A percentile compares a stretch with the other conserved stretches of the same genome.
phyloP scores from a whole-genome alignment of 2,329 filamentous ascomycete genomes.

The Cercospora janseana region DNA sequence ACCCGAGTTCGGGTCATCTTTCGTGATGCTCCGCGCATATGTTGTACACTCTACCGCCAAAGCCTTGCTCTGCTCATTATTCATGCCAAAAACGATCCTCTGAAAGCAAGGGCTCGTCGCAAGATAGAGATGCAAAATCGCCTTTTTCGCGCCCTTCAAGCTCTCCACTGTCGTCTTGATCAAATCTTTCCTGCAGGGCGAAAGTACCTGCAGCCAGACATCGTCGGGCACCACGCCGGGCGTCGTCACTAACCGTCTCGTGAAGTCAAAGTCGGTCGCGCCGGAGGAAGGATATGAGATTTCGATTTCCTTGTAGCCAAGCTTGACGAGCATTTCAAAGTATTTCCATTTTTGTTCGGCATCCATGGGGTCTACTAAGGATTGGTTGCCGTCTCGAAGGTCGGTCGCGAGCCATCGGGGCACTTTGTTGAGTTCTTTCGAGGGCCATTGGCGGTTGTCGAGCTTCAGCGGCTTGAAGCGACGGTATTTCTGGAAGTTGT shows the following conservation, averaged over 20 bases:
- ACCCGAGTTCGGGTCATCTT: constrained; percentile 61
- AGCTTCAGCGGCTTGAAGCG: constrained; percentile 65
- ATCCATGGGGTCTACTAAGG: constrained; percentile 89
- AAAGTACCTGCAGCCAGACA: constrained; percentile 87
- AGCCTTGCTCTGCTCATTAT: constrained; percentile 75
- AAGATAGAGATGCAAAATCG: constrained; percentile 91
- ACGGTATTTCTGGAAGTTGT: constrained; percentile 70
- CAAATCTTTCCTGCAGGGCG: constrained; percentile 86
- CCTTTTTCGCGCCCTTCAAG: constrained; percentile 85
- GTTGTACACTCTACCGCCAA: constrained; percentile 83
- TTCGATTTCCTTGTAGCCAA: constrained; percentile 98
- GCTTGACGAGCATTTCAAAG: constrained; percentile 88
- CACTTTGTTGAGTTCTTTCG: constrained; percentile 75
- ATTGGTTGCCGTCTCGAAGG: constrained; percentile 90
- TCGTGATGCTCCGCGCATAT: constrained; percentile 84
- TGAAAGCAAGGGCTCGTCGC: constrained; percentile 96
- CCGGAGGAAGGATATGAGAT: constrained; percentile 93
- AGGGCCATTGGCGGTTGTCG: constrained; percentile 77
- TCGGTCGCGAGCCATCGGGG: constrained; percentile 90
- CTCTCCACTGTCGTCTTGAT: constrained; percentile 88
- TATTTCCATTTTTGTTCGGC: constrained; percentile 92
- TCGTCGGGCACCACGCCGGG: constrained; percentile 81
- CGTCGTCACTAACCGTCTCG: constrained; percentile 78
- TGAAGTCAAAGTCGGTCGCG: constrained; percentile 95
- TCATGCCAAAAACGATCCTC: constrained; percentile 82